Evolutionary conservation across 257 asterid species (phyloP), one percentile per base, ranked within the genome.

Genomic region (Przewalskia tangutica): DNA sequence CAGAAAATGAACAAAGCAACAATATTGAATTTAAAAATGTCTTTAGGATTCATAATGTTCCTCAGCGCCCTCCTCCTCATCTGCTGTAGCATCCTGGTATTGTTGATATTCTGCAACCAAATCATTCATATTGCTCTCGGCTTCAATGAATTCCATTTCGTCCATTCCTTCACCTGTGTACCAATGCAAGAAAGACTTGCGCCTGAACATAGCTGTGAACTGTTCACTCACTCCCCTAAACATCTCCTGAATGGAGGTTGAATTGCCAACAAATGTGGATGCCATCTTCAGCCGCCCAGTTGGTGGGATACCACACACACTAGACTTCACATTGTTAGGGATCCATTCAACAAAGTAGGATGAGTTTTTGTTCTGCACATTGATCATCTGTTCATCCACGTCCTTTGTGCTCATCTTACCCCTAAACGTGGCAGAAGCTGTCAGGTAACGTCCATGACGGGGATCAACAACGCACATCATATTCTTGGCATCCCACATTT

Each of bases 401-500:
- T 91, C 94, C 70, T 91, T 91, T 7, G 95, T 91, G 93, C 93
- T 91, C 95, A 91, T 91, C 79, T 89, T 91, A 4, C 95, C 95
- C 6, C 93, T 84, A 90, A 91, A 91, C 93, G 89, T 87, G 82
- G 95, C 95, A 1, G 93, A 91, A 84, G 95, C 93, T 0, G 93
- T 89, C 50, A 91, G 83, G 83, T 89, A 91, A 67, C 95, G 91
- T 3, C 95, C 93, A 53, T 91, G 89, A 40, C 94, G 93, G 1
- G 94, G 93, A 64, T 91, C 94, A 5, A 91, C 94, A 0, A 91
- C 94, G 23, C 94, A 91, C 94, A 91, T 91, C 94, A 91, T 91
- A 89, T 88, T 91, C 87, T 91, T 91, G 2, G 93, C 83, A 11
- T 91, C 95, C 95, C 92, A 91, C 93, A 91, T 89, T 68, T 89